Evolutionary conservation across 805 yeast species (phyloP).

Genomic region (Metschnikowia continentalis): DNA sequence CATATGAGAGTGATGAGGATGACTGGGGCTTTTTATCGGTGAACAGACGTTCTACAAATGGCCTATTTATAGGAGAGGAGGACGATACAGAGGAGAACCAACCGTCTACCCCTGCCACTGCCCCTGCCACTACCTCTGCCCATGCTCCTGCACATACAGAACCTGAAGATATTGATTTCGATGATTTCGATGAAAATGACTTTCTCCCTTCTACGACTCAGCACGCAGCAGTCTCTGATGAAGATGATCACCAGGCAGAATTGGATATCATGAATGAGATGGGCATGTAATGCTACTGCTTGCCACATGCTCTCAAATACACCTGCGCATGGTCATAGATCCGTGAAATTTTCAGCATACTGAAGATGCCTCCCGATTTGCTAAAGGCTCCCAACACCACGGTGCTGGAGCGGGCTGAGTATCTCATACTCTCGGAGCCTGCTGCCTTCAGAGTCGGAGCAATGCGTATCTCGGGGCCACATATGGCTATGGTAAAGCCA

Average conservation of each 20-base stretch:
- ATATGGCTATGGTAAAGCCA: conserved; percentile 54
- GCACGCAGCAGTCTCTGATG: conserved; percentile 10
- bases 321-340: conserved; percentile 45
- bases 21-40: conserved; percentile 19
- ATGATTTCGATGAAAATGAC: conserved; percentile 9
- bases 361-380: conserved; percentile 18
- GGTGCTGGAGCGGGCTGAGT: conserved; percentile 44
- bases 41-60: conserved; percentile 15
- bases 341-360: conserved; percentile 33
- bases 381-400: conserved; percentile 46
- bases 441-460: not conserved
- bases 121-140: not conserved
- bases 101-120: not conserved
- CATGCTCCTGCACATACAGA: not conserved
- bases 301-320: conserved; percentile 34
- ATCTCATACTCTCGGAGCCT: not conserved
- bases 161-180: conserved; percentile 20
- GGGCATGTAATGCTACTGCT: conserved; percentile 21
- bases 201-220: conserved; percentile 5
- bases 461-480: conserved; percentile 17
- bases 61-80: conserved; percentile 27
- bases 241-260: conserved; percentile 14
- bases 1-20: conserved; percentile 15
- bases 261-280: conserved; percentile 33
- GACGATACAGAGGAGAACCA: conserved; percentile 29